phyloP scores from a whole-genome alignment of 1,284 basidiomycete species.

The Naganishia sp. region DNA sequence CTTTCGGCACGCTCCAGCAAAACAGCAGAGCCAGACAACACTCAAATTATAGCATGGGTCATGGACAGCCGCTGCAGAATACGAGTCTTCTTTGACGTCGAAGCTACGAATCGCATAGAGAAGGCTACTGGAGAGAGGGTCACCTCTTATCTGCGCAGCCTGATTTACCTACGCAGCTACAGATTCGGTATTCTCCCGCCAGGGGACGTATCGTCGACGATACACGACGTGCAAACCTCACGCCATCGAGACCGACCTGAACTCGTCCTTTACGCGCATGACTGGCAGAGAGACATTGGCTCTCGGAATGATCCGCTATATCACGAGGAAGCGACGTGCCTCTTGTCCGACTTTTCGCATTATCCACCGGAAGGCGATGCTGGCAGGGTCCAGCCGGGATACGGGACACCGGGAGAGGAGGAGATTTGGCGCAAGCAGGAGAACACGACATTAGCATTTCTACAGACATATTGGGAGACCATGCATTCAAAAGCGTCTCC shows the following conservation, averaged over 20 bases:
- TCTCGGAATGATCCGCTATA: conserved; percentile 22
- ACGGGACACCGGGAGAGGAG: conserved; percentile 8
- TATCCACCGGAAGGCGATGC: conserved; percentile 4
- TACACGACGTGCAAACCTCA: conserved; percentile 3
- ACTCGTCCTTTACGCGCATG: conserved; percentile 14
- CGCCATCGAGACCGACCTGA: conserved; percentile 8
- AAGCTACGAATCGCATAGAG: conserved; percentile 20
- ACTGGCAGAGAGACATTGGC: conserved; percentile 23
- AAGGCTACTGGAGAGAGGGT: conserved; percentile 15
- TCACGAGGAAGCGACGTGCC: conserved; percentile 22
- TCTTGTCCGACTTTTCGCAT: conserved; percentile 15
- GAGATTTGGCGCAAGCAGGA: conserved; percentile 21
- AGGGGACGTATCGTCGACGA: not conserved
- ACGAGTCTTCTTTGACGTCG: conserved; percentile 25
- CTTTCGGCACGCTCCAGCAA: not conserved
- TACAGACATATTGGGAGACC: conserved; percentile 6
- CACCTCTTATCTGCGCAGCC: conserved; percentile 21
- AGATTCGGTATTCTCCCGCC: conserved; percentile 23
- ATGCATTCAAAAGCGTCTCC: not conserved
- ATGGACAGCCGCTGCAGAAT: conserved; percentile 26
- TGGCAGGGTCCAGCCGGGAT: conserved; percentile 14
- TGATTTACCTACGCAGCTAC: conserved; percentile 17
- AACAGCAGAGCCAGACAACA: conserved; percentile 2
- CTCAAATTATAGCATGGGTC: conserved; percentile 20
- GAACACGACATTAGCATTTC: not conserved